phyloP scores from a whole-genome alignment of 352 stramenopile genomes.

The Phytophthora pini region DNA sequence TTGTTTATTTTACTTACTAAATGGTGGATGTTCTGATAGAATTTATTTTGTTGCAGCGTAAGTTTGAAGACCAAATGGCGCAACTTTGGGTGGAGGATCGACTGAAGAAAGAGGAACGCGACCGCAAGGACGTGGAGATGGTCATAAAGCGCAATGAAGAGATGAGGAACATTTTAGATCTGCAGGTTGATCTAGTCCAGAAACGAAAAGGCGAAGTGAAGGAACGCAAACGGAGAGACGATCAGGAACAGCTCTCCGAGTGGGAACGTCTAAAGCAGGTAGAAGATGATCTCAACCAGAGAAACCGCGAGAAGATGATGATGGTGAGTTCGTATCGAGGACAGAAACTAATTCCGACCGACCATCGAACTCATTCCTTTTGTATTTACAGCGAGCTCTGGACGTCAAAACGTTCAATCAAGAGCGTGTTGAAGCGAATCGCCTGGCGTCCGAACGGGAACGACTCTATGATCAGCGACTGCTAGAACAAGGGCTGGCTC shows the following conservation, averaged over 20 bases:
- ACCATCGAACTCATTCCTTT: constrained; percentile 1
- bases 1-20: background rate
- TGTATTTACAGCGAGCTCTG: constrained; percentile 48
- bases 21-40: constrained; percentile 4
- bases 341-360: background rate
- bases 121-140: constrained; percentile 59
- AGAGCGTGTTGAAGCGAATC: constrained; percentile 63
- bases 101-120: constrained; percentile 77
- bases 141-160: constrained; percentile 62
- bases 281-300: constrained; percentile 66
- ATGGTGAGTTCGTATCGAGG: constrained; percentile 26
- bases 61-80: constrained; percentile 63
- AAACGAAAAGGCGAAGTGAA: constrained; percentile 49
- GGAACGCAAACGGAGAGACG: constrained; percentile 52
- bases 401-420: constrained; percentile 83
- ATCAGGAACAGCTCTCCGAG: constrained; percentile 60
- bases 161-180: constrained; percentile 77
- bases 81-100: constrained; percentile 78
- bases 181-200: constrained; percentile 73
- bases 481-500: constrained; percentile 59
- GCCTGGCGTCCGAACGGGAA: constrained; percentile 53
- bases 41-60: constrained; percentile 28
- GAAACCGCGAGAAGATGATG: constrained; percentile 63
- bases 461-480: constrained; percentile 69
- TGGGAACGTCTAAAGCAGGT: constrained; percentile 68